These are phyloP conservation scores for Micractinium sp. DNA, from an alignment of 139 green algal species.

Conservation along the genomic window DNA sequence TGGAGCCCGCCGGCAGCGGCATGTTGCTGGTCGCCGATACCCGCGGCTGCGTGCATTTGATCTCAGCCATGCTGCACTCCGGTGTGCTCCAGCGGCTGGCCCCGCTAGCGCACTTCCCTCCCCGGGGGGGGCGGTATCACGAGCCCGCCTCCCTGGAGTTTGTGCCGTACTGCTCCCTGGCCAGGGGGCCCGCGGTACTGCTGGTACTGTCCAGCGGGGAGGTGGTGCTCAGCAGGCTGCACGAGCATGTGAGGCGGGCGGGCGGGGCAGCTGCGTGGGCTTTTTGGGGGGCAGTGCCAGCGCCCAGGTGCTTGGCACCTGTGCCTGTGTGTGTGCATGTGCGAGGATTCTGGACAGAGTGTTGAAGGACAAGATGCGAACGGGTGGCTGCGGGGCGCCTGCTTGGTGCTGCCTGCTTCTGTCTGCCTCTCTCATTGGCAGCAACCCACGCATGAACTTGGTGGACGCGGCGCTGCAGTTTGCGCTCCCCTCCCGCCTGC, in stretches of 20 bases:
- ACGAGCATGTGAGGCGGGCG: neutral
- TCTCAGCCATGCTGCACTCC: neutral
- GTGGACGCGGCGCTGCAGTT: too few relatives aligned
- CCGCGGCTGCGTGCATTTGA: constrained; percentile 15
- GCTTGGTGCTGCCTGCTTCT: too few relatives aligned
- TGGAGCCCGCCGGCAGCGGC: neutral
- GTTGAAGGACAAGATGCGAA: too few relatives aligned
- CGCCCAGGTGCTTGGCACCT: too few relatives aligned
- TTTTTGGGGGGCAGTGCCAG: neutral
- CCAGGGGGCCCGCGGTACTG: constrained; percentile 1
- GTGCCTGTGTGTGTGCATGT: too few relatives aligned
- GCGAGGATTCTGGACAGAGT: neutral
- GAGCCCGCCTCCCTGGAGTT: constrained; percentile 20
- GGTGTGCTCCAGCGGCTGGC: neutral
- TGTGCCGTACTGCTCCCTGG: neutral
- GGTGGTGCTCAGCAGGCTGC: constrained; percentile 11
- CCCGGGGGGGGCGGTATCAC: neutral
- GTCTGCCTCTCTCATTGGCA: too few relatives aligned
- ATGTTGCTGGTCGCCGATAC: constrained; percentile 14
- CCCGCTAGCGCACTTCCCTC: neutral
- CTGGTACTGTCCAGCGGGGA: constrained; percentile 1
- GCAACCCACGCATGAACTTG: too few relatives aligned
- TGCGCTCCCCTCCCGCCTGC: too few relatives aligned
- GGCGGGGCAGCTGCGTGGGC: neutral
- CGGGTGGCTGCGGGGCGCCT: too few relatives aligned